Percentiles rank a stretch among this genome's conserved stretches.
These are phyloP conservation scores for Syncephalis plumigaleata DNA, from an alignment of 371 early-diverging fungal genomes.

Conservation along the genomic window DNA sequence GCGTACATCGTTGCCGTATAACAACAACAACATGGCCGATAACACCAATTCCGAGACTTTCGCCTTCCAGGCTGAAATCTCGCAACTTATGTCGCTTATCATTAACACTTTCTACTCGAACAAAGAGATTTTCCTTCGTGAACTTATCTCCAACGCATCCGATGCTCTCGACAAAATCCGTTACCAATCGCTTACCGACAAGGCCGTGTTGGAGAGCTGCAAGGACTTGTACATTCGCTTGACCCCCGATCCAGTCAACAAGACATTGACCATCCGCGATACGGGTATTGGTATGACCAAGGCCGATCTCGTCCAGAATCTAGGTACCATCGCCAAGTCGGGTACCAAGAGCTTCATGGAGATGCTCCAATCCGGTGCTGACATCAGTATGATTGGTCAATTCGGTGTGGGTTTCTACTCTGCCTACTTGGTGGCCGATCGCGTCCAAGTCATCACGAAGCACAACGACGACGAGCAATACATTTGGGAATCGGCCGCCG, in stretches of 20 bases:
- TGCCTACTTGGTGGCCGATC: conserved; percentile 90
- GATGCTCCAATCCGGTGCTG: conserved; percentile 55
- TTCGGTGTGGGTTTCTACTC: conserved; percentile 99
- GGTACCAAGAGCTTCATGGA: conserved; percentile 94
- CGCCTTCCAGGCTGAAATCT: conserved; percentile 85
- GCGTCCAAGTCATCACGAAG: conserved; percentile 89
- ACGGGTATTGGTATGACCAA: conserved; percentile 97
- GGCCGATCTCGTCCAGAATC: conserved; percentile 87
- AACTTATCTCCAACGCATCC: conserved; percentile 86
- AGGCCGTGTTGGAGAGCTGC: conserved; percentile 53
- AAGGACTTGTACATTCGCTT: conserved; percentile 74
- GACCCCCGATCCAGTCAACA: conserved; percentile 59
- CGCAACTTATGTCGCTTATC: conserved; percentile 89
- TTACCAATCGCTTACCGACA: conserved; percentile 67
- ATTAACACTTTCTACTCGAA: conserved; percentile 78
- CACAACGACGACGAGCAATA: conserved; percentile 88
- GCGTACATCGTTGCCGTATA: no score
- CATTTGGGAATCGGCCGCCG: conserved; percentile 90
- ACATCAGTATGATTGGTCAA: conserved; percentile 92
- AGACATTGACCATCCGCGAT: conserved; percentile 51
- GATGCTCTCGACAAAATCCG: conserved; percentile 94
- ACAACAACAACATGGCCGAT: no score
- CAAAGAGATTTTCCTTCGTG: conserved; percentile 93
- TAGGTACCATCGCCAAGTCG: conserved; percentile 93
- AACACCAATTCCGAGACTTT: conserved; percentile 14